Evolutionary conservation across 768 basidiomycete species (phyloP), one percentile per base, ranked within the genome.

Genomic region (Gymnopilus junonius): DNA sequence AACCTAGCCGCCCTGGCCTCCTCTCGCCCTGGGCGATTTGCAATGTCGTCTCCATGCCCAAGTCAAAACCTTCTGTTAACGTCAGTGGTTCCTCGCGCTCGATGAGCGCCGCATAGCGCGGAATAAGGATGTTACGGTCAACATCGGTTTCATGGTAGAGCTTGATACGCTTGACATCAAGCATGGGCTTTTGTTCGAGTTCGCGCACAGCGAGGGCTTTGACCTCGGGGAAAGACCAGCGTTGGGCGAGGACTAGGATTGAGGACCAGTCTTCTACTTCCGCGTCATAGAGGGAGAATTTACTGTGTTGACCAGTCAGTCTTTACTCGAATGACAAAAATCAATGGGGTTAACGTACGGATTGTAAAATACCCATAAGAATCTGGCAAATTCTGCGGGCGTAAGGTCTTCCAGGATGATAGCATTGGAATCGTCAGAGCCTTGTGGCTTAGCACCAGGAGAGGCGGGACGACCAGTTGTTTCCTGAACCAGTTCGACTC

Each of bases 351-450:
- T 8, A 50, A 66, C 68, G 35, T 63, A 86, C 84, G 80, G 79
- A 46, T 87, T 85, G 55, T 88, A 88, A 66, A 86, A 86, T 0
- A 87, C 79, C 81, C 85, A 86, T 0, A 87, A 70, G 0, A 88
- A 79, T 0, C 70, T 71, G 0, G 79, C 79, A 55, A 88, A 87
- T 0, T 84, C 77, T 0, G 71, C 61, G 0, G 74, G 67, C 0
- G 71, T 75, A 4, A 81, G 75, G 2, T 80, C 67, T 1, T 76
- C 71, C 12, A 83, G 64, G 3, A 81, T 73, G 25, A 87, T 78
- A 0, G 85, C 80, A 31, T 73, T 77, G 0, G 66, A 61, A 45
- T 85, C 84, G 0, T 68, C 71, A 1, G 77, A 75, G 2, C 85
- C 85, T 27, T 71, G 70, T 1, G 61, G 71, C 0, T 65, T 68